Percentiles rank a stretch among this genome's conserved stretches.
Evolutionary conservation across 371 early-diverging fungal genomes (phyloP).

Genomic region (Actinomortierella ambigua): DNA sequence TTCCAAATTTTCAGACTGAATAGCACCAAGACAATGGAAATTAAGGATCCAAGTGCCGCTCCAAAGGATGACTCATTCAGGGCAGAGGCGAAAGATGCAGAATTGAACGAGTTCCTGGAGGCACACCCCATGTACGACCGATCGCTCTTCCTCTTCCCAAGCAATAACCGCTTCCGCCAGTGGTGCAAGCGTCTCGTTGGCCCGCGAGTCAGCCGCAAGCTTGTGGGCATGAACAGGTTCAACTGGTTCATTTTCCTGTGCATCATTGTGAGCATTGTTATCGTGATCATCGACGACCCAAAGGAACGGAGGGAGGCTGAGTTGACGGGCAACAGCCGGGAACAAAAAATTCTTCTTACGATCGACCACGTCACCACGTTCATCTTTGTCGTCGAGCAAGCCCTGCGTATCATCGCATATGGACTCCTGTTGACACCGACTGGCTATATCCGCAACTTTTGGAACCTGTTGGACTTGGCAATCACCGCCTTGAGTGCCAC

Average conservation of each 20-base stretch:
- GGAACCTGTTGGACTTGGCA: constrained; percentile 52
- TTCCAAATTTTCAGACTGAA: too few relatives aligned
- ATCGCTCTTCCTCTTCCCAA: constrained; percentile 62
- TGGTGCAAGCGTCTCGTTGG: constrained; percentile 68
- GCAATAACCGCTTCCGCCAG: constrained; percentile 54
- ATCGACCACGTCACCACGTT: constrained; percentile 43
- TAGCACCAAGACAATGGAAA: too few relatives aligned
- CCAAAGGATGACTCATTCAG: too few relatives aligned
- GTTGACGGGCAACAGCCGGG: constrained; percentile 15
- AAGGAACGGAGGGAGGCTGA: constrained; percentile 47
- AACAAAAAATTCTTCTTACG: constrained; percentile 27
- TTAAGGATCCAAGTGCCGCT: too few relatives aligned
- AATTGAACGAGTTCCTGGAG: constrained; percentile 55
- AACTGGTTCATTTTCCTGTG: constrained; percentile 45
- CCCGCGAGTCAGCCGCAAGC: constrained; percentile 29
- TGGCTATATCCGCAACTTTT: constrained; percentile 52
- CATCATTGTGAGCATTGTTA: constrained; percentile 49
- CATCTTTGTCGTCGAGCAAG: constrained; percentile 49
- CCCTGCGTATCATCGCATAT: constrained; percentile 50
- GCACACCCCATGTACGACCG: constrained; percentile 68
- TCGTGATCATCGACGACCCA: constrained; percentile 59
- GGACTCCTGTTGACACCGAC: constrained; percentile 53
- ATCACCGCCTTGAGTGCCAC: constrained; percentile 48
- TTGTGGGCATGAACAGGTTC: constrained; percentile 47
- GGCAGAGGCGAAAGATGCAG: constrained; percentile 49